Conservation (phyloP, 805 yeast genomes). For the Yarrowia sp. region DNA sequence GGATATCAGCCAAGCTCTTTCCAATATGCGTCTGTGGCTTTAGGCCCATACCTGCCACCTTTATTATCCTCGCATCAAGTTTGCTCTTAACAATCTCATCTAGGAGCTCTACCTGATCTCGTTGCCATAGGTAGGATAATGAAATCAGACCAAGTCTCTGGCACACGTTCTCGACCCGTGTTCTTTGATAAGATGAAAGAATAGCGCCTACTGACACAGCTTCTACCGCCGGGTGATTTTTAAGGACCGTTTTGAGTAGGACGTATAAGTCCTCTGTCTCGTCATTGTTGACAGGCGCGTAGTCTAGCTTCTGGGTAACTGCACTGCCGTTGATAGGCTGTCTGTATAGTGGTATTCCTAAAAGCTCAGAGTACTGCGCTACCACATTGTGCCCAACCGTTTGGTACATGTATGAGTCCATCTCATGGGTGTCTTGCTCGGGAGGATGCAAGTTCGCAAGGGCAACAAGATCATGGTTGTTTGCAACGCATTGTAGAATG, state of each 20-base stretch:
- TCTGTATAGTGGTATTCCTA: constrained; percentile 78
- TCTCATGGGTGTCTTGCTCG: constrained; percentile 50
- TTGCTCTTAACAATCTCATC: constrained; percentile 68
- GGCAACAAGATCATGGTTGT: constrained; percentile 84
- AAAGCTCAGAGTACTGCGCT: constrained; percentile 60
- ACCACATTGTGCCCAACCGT: constrained; percentile 91
- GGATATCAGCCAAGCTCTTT: constrained; percentile 57
- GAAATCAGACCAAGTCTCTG: constrained; percentile 63
- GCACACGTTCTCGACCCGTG: constrained; percentile 91
- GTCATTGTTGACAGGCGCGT: constrained; percentile 63
- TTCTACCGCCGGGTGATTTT: constrained; percentile 64
- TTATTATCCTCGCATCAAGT: constrained; percentile 78
- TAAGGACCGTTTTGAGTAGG: constrained; percentile 51
- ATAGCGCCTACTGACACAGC: constrained; percentile 97
- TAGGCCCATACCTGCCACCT: constrained; percentile 92
- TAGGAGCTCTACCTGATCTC: constrained; percentile 77
- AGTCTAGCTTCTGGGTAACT: constrained; percentile 64
- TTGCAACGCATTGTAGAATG: constrained; percentile 75
- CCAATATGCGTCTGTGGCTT: constrained; percentile 55
- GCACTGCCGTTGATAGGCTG: constrained; percentile 63
- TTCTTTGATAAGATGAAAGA: constrained; percentile 89
- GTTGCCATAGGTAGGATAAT: constrained; percentile 84
- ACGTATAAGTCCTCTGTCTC: constrained; percentile 81
- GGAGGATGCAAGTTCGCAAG: constrained; percentile 80
- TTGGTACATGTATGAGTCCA: constrained; percentile 96